phyloP scores from a whole-genome alignment of 129 eudicot species.

The Silybum marianum region DNA sequence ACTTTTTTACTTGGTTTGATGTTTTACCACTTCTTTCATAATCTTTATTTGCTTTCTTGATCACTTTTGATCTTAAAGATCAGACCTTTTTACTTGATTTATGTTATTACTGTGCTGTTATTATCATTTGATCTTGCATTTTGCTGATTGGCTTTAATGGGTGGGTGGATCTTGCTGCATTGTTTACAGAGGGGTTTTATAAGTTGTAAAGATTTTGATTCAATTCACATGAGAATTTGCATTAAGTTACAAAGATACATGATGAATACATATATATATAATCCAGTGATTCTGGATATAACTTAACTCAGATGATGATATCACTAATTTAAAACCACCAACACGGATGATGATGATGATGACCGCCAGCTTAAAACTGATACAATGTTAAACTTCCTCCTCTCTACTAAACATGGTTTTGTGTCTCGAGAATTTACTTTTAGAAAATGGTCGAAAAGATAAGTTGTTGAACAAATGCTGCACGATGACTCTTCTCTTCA shows the following conservation, averaged over 20 bases:
- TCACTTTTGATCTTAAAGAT: background rate
- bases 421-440: conserved; percentile 19
- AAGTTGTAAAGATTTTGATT: conserved; percentile 23
- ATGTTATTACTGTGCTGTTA: background rate
- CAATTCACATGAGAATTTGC: conserved; percentile 18
- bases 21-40: background rate
- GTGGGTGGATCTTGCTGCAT: too few relatives aligned
- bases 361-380: conserved; percentile 24
- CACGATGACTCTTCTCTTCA: conserved; percentile 54
- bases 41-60: background rate
- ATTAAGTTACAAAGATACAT: conserved; percentile 17
- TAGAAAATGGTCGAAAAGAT: conserved; percentile 54
- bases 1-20: too few relatives aligned
- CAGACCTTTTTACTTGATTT: background rate
- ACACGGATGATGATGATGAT: conserved; percentile 26
- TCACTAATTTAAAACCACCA: conserved; percentile 26
- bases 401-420: conserved; percentile 20
- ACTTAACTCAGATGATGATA: conserved; percentile 15
- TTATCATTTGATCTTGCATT: background rate
- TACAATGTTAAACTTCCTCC: conserved; percentile 30
- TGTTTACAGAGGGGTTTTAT: background rate
- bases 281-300: conserved; percentile 4
- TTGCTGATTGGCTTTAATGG: background rate
- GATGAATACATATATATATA: conserved; percentile 18
- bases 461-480: conserved; percentile 56